These are phyloP conservation scores for Penicillium lividum DNA, from an alignment of 495 filamentous ascomycete genomes.

Conservation along the genomic window DNA sequence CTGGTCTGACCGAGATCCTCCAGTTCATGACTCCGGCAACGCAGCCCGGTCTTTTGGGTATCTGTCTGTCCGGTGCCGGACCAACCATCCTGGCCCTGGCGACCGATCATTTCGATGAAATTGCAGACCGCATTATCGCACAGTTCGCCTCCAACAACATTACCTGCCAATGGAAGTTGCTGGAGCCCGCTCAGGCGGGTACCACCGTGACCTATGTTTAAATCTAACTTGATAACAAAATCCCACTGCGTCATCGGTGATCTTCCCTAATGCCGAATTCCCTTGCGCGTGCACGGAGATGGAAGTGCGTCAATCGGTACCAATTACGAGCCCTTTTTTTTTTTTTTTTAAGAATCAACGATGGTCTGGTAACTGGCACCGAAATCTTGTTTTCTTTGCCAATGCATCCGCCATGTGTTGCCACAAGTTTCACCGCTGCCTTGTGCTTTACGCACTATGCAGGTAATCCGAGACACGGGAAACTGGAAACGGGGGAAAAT, in stretches of 20 bases:
- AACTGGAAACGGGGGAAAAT: not conserved
- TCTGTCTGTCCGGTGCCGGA: constrained; percentile 90
- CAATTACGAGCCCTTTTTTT: not conserved
- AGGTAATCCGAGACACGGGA: constrained; percentile 6
- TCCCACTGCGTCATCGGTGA: constrained; percentile 5
- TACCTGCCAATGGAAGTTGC: constrained; percentile 78
- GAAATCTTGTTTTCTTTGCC: not conserved
- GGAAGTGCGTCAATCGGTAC: not conserved
- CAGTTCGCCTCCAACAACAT: constrained; percentile 69
- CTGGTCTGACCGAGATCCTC: constrained; percentile 87
- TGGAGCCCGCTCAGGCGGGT: constrained; percentile 84
- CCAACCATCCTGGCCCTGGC: constrained; percentile 93
- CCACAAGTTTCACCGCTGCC: constrained; percentile 23
- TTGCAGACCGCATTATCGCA: constrained; percentile 72
- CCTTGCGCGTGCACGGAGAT: constrained; percentile 1
- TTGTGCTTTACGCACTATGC: constrained; percentile 13
- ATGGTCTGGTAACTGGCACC: not conserved
- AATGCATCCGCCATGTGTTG: not conserved
- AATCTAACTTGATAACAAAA: constrained; percentile 8
- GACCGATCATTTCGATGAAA: constrained; percentile 80
- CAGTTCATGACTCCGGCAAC: constrained; percentile 79
- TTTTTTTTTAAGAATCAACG: not conserved
- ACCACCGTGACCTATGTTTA: constrained; percentile 57
- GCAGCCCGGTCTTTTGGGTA: constrained; percentile 85
- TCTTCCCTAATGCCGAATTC: not conserved